Evolutionary conservation across 2,329 filamentous ascomycete species (phyloP).

Genomic region (Xylariaceae sp.): DNA sequence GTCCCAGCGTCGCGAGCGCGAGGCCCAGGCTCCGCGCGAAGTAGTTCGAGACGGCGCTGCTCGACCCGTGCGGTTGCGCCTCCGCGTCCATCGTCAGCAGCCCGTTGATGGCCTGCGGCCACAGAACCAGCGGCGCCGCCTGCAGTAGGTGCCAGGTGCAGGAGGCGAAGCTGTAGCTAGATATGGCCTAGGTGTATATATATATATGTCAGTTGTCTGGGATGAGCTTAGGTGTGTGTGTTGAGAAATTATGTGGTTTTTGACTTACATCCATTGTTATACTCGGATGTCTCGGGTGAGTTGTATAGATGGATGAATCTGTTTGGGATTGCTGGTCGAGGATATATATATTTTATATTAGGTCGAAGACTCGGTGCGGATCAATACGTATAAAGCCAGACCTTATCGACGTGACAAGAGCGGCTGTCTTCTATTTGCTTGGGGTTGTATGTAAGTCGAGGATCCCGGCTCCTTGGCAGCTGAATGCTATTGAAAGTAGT

Average conservation of each 20-base stretch:
- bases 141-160: slow-evolving; percentile 55
- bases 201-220: not conserved
- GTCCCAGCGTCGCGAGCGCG: slow-evolving; percentile 64
- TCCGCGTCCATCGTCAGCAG: slow-evolving; percentile 39
- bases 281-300: not conserved
- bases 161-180: slow-evolving; percentile 54
- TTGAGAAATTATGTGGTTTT: not conserved
- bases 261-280: slow-evolving; percentile 35
- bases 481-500: too few species aligned
- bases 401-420: too few species aligned
- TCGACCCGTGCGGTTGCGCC: not conserved
- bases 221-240: not conserved
- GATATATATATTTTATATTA: too few species aligned
- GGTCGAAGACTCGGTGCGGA: too few species aligned
- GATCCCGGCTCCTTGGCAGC: not conserved
- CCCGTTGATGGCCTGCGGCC: slow-evolving; percentile 51
- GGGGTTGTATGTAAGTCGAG: too few species aligned
- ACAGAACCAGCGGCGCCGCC: slow-evolving; percentile 50
- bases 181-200: slow-evolving; percentile 47
- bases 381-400: not conserved
- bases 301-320: not conserved
- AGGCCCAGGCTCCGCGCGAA: slow-evolving; percentile 73
- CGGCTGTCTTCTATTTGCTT: too few species aligned
- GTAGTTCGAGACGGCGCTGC: slow-evolving; percentile 67
- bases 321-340: too few species aligned